A percentile compares a stretch with the other conserved stretches of the same genome.
These are phyloP conservation scores for Prunus persica DNA, from an alignment of 306 rosid species.

Conservation along the genomic window Prunus_persica_NCBIv2 NC_034016.1:20300001-20300500, in stretches of 20 bases:
- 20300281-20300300: conserved; percentile 44
- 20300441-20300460: conserved; percentile 48
- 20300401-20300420: conserved; percentile 72
- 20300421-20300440: conserved; percentile 63
- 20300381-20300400: conserved; percentile 60
- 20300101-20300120: conserved; percentile 63
- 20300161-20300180: conserved; percentile 46
- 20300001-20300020: conserved; percentile 60
- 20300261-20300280: conserved; percentile 52
- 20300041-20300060: conserved; percentile 51
- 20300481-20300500: conserved; percentile 57
- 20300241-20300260: conserved; percentile 51
- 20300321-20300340: conserved; percentile 65
- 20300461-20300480: conserved; percentile 37
- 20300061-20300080: conserved; percentile 50
- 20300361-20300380: conserved; percentile 29
- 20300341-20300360: conserved; percentile 52
- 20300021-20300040: conserved; percentile 63
- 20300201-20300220: conserved; percentile 76
- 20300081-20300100: conserved; percentile 37
- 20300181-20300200: conserved; percentile 52
- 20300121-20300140: conserved; percentile 79
- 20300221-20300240: conserved; percentile 52
- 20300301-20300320: conserved; percentile 73
- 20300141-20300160: conserved; percentile 52